Base-by-base conservation (phyloP, 2,329 filamentous ascomycete species). In the Tolypocladium guangdongense region DNA sequence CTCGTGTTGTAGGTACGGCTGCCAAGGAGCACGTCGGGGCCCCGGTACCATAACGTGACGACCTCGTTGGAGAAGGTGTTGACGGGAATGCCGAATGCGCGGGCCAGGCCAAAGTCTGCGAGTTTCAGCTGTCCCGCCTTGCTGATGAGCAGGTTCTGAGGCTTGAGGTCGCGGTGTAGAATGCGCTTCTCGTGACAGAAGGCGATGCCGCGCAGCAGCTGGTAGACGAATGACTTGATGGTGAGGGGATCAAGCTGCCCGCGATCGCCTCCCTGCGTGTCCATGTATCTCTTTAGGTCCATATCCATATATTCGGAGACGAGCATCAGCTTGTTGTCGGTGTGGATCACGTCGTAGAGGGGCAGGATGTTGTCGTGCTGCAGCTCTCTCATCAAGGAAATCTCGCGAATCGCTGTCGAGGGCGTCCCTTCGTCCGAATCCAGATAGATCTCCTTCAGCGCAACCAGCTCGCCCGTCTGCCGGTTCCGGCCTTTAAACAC, bases 281-380 rank as follows among this genome's bases (percentile, higher is more conserved):
- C 93, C 93, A 99, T 99, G 73, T 96, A 97, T 67, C 95, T 90
- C 77, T 99, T 99, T 11, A 99, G 76, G 66, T 99, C 93, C 68
- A 91, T 90, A 72, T 99, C 93, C 92, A 99, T 96, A 72, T 86
- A 96, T 71, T 99, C 93, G 63, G 99, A 99, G 12, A 99, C 93
- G 41, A 99, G 84, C 93, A 99, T 97, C 54, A 99, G 83, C 71
- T 99, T 99, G 74, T 97, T 97, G 76, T 99, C 93, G 55, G 93
- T 99, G 72, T 99, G 93, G 64, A 99, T 97, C 53, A 99, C 93
- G 78, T 99, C 93, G 78, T 97, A 90, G 7, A 99, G 84, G 55
- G 86, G 89, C 63, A 99, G 90, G 60, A 99, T 97, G 68, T 96
- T 97, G 69, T 96, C 91, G 72, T 99, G 93, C 73, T 97, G 97